Base-by-base conservation (phyloP, 139 green algal species). In the Chlamydomonas sp. region DNA sequence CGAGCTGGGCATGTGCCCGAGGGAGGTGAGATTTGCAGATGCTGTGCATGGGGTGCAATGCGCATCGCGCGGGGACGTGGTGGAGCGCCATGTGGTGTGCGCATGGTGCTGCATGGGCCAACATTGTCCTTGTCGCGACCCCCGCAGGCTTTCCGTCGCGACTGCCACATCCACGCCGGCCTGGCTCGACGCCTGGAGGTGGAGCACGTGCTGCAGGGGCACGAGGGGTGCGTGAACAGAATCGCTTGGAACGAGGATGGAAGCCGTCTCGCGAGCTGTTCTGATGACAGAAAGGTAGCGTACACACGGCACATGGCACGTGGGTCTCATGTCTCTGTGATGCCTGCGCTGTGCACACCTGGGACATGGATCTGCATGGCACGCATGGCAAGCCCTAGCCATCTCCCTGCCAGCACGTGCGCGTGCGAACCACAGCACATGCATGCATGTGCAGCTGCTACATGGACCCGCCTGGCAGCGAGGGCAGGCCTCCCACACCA, bases 251-350 rank as follows among this genome's bases (percentile, higher is more conserved):
- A 69, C 22, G 35, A 69, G n/a, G 35, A 49, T 8, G 62, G 62
- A 33, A 34, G 5, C 5, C 30, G 26, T 5, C 37, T 69, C 36
- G 62, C 37, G 5, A 58, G 36, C 30, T 35, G 62, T 5, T 58
- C 36, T 26, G 62, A 69, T 57, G 62, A 69, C 62, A 69, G 37
- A 39, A 66, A 66, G 59, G 59, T 66, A n/a, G 59, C 8, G 59
- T 26, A 4, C 5, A 8, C 59, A 39, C 29, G 31, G 30, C 24
- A 64, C 30, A 20, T 64, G 54, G 54, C 54, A 36, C 54, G 34
- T 20, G 16, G 10, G 30, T 16, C 20, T 64, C 54, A 64, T 64
- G 10, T 10, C 8, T 64, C 34, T 26, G 34, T 64, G n/a, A n/a
- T 64, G 22, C 26, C 20, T 10, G 8, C 6, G 26, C 26, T 64